Conservation (phyloP, 176 grass and related monocot species). For the Oropetium thomaeum region DNA sequence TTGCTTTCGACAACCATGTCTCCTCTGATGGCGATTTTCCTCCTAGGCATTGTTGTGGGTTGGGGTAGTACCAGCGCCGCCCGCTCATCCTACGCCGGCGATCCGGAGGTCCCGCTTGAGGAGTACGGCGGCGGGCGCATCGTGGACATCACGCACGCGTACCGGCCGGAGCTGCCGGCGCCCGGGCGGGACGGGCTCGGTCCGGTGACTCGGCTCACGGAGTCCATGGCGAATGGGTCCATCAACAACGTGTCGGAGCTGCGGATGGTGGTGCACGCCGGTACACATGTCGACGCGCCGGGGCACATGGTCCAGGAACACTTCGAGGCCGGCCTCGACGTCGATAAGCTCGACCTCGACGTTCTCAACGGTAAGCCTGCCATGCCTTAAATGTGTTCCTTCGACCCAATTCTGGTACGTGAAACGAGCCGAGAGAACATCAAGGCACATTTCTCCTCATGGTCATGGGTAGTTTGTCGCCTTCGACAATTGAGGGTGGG, state of each 20-base stretch:
- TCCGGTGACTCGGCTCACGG: slow-evolving; percentile 42
- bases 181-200: slow-evolving; percentile 40
- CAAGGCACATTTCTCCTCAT: too few species aligned
- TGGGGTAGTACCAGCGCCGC: background rate
- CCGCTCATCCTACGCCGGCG: slow-evolving; percentile 24
- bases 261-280: slow-evolving; percentile 46
- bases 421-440: too few species aligned
- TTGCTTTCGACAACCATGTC: background rate
- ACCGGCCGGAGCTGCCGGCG: slow-evolving; percentile 54
- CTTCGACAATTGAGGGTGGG: too few species aligned
- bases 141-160: slow-evolving; percentile 83
- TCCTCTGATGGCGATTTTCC: background rate
- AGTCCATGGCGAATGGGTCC: slow-evolving; percentile 72
- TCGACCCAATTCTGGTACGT: too few species aligned
- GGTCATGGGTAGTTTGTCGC: too few species aligned
- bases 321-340: slow-evolving; percentile 58
- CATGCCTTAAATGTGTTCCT: background rate
- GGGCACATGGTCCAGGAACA: slow-evolving; percentile 55
- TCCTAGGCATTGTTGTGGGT: background rate
- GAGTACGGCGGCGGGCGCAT: slow-evolving; percentile 63
- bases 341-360: slow-evolving; percentile 76
- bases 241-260: slow-evolving; percentile 74
- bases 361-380: slow-evolving; percentile 60
- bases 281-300: slow-evolving; percentile 78
- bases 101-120: background rate